Conservation (phyloP, 768 basidiomycete genomes). For the Lentinus brumalis region DNA sequence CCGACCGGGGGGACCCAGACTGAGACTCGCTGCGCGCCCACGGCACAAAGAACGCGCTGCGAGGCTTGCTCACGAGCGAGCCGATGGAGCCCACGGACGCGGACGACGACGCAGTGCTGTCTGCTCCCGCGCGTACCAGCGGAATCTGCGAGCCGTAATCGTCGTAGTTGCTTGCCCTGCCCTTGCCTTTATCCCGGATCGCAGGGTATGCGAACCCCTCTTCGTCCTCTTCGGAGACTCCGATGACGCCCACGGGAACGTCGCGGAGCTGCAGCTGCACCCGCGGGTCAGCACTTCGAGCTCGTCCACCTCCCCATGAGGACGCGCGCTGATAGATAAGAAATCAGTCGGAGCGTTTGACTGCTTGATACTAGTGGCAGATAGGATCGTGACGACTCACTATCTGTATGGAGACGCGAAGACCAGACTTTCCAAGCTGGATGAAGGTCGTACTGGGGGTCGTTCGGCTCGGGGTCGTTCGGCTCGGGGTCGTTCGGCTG, state of each 20-base stretch:
- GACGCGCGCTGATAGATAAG: too few relatives aligned
- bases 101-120: neutral
- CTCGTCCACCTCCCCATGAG: slow-evolving; percentile 9
- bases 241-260: slow-evolving; percentile 23
- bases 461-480: too few relatives aligned
- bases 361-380: too few relatives aligned
- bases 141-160: neutral
- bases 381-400: too few relatives aligned
- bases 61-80: neutral
- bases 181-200: neutral
- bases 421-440: too few relatives aligned
- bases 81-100: slow-evolving; percentile 1
- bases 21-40: neutral
- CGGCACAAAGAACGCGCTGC: neutral
- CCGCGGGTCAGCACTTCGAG: slow-evolving; percentile 4
- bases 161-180: neutral
- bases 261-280: slow-evolving; percentile 22
- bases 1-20: neutral
- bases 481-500: too few relatives aligned
- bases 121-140: neutral
- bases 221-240: neutral
- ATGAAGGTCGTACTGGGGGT: too few relatives aligned
- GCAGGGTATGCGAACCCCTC: neutral
- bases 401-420: too few relatives aligned
- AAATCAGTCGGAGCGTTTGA: too few relatives aligned